These are phyloP conservation scores for Magnaporthiopsis incrustans DNA, from an alignment of 2,329 filamentous ascomycete species.

Conservation along the genomic window DNA sequence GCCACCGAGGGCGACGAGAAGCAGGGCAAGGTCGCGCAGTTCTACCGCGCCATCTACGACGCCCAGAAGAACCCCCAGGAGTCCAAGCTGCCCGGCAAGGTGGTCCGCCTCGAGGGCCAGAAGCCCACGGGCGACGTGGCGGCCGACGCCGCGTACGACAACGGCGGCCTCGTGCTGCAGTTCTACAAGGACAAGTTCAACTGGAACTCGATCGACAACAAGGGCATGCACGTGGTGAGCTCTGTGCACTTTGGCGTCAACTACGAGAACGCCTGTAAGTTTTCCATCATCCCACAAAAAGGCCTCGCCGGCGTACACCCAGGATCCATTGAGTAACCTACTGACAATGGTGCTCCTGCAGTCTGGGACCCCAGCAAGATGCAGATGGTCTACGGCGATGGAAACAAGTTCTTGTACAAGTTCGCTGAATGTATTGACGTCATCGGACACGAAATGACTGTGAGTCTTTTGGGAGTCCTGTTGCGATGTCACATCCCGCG, in stretches of 20 bases:
- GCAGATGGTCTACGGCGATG: slow-evolving; percentile 51
- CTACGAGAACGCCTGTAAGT: slow-evolving; percentile 44
- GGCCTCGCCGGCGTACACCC: background rate
- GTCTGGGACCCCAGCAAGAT: slow-evolving; percentile 40
- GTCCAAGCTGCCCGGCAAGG: slow-evolving; percentile 30
- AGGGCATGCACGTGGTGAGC: slow-evolving; percentile 39
- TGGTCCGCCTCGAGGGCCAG: slow-evolving; percentile 35
- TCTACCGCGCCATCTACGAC: slow-evolving; percentile 37
- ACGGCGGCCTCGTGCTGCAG: slow-evolving; percentile 37
- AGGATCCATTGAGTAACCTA: background rate
- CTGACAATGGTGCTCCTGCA: slow-evolving; percentile 11
- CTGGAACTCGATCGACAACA: slow-evolving; percentile 45
- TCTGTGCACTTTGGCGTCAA: slow-evolving; percentile 43
- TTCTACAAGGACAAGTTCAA: slow-evolving; percentile 42
- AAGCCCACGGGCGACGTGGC: slow-evolving; percentile 29
- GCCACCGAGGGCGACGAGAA: slow-evolving; percentile 8
- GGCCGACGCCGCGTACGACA: slow-evolving; percentile 42
- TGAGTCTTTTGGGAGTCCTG: slow-evolving; percentile 9
- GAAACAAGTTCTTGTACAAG: slow-evolving; percentile 40
- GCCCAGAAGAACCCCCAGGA: slow-evolving; percentile 30
- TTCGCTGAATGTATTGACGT: slow-evolving; percentile 46
- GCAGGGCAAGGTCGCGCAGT: slow-evolving; percentile 18
- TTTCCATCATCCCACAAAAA: background rate
- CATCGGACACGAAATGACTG: slow-evolving; percentile 48
- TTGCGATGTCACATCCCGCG: background rate